Conservation (phyloP, 2,329 filamentous ascomycete genomes). For the Elsinoe necatrix region DNA sequence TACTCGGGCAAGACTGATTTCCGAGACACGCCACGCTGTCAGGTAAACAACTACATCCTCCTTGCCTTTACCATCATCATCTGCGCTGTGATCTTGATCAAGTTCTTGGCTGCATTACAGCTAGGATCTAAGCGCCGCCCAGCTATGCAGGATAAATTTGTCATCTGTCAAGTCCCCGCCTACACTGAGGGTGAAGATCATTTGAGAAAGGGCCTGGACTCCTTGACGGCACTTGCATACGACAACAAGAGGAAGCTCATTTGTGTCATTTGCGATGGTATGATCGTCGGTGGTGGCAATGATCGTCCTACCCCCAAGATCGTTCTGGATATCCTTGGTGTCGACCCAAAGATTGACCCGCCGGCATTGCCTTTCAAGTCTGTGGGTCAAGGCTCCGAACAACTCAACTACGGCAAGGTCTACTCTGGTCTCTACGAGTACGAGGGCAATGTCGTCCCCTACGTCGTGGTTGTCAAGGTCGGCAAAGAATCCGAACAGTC, state of each 20-base stretch:
- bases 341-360: conserved; percentile 93
- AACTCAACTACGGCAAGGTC: conserved; percentile 97
- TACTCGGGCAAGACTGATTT: conserved; percentile 81
- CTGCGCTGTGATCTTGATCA: conserved; percentile 68
- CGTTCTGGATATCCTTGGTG: conserved; percentile 90
- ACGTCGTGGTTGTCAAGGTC: conserved; percentile 91
- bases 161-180: conserved; percentile 95
- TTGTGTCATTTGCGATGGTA: conserved; percentile 91
- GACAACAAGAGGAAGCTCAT: conserved; percentile 98
- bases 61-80: conserved; percentile 80
- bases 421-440: conserved; percentile 97
- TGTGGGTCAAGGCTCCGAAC: conserved; percentile 76
- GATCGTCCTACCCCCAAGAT: conserved; percentile 96
- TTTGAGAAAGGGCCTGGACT: conserved; percentile 84
- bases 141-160: conserved; percentile 91
- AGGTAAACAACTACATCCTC: conserved; percentile 85
- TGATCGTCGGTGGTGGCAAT: conserved; percentile 93
- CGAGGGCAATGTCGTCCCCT: conserved; percentile 95
- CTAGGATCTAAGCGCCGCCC: conserved; percentile 87
- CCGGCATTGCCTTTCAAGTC: conserved; percentile 91
- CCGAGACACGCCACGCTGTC: conserved; percentile 64
- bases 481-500: conserved; percentile 91
- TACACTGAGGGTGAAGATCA: conserved; percentile 98
- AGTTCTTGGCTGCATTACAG: conserved; percentile 88
- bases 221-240: conserved; percentile 85